phyloP scores from a whole-genome alignment of 139 green algal genomes.

The Medakamo hakoo region DNA sequence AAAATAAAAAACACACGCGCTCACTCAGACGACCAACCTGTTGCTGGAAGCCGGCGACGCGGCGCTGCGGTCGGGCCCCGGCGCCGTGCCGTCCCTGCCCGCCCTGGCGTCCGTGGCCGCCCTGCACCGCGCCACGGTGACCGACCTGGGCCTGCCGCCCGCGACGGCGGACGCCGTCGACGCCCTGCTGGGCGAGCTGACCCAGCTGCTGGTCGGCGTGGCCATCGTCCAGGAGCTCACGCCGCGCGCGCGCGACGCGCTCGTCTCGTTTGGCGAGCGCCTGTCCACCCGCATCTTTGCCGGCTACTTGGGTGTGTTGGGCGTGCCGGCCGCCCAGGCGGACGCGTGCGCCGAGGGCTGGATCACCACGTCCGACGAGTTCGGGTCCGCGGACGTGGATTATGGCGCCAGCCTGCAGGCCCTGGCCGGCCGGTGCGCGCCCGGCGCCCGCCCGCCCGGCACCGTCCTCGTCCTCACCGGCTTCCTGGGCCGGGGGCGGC shows the following conservation, averaged over 20 bases:
- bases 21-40: conserved; percentile 81
- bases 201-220: conserved; percentile 78
- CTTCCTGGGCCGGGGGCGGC: conserved; percentile 70
- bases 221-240: conserved; percentile 88
- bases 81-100: conserved; percentile 27
- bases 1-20: neutral
- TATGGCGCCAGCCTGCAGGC: conserved; percentile 33
- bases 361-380: conserved; percentile 86
- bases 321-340: conserved; percentile 52
- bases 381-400: conserved; percentile 32
- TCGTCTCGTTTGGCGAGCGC: conserved; percentile 96
- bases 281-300: conserved; percentile 92
- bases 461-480: conserved; percentile 79
- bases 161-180: conserved; percentile 40
- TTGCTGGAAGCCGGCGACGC: conserved; percentile 71
- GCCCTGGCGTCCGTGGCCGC: conserved; percentile 48
- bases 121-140: conserved; percentile 51
- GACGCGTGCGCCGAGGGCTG: conserved; percentile 79
- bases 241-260: conserved; percentile 62
- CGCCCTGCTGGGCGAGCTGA: conserved; percentile 57
- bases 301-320: conserved; percentile 40
- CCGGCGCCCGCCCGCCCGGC: neutral
- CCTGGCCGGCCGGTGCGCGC: conserved; percentile 10
- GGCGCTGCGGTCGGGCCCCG: conserved; percentile 38
- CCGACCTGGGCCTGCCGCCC: conserved; percentile 40